Base-by-base conservation (phyloP, 208 protist species). In the Acanthamoeba castellanii region DNA sequence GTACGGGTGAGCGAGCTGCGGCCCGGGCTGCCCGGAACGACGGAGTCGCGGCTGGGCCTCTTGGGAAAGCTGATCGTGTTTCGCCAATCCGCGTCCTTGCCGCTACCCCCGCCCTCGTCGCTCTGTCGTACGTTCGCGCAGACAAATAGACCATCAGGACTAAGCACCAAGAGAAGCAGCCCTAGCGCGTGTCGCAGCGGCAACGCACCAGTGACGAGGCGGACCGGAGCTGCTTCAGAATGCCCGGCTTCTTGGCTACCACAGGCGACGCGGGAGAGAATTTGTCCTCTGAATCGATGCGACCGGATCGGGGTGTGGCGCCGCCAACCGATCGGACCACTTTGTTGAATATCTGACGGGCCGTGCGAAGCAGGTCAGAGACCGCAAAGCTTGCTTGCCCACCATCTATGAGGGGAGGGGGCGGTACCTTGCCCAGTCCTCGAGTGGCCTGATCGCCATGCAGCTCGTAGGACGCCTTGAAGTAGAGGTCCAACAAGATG, bases 391-490 rank as follows among this genome's bases (percentile, higher is more conserved):
- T n/a, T n/a, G n/a, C n/a, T n/a, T n/a, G n/a, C n/a, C n/a, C n/a
- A n/a, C n/a, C n/a, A n/a, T n/a, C n/a, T n/a, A n/a, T n/a, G 52
- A 57, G 52, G 16, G 66, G 66, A 74, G 66, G n/a, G n/a, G n/a
- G n/a, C n/a, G n/a, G 76, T 30, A 91, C 84, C 22, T 61, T 91
- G 47, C 84, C 84, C 34, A 91, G 22, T 8, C 30, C 59, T 16
- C 22, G 13, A 0, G 57, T 20, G 50, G 59, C 84, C 8, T 70
- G 47, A 0, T 91, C 57, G 32, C 84, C 84, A 25, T 32, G 13
- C 11, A 91, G 84, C 52, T 91, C 84, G 34, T 91, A 91, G 18
- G 84, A 91, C 0, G 84, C 84, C 59, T 42, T 91, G 57, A 91
- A 91, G 59, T 72, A 91, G 32, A 91, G 50, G 18, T 91, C 84